These are phyloP conservation scores for Fomes fomentarius DNA, from an alignment of 1,284 basidiomycete species.

Conservation along the genomic window DNA sequence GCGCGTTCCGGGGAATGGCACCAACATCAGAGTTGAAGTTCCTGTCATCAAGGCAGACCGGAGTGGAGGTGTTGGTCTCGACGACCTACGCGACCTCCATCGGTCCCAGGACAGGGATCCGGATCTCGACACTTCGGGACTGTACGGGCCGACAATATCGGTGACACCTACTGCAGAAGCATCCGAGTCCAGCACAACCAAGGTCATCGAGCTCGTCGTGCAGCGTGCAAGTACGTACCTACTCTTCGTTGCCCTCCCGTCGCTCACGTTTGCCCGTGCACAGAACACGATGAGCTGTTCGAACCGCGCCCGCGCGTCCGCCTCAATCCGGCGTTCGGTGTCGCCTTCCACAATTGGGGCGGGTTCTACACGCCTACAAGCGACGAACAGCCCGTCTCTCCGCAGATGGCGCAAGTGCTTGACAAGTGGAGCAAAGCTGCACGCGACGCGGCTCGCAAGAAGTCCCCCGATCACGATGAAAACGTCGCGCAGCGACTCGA, in stretches of 20 bases:
- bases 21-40: conserved; percentile 26
- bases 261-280: background rate
- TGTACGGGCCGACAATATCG: conserved; percentile 10
- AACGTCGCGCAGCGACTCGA: background rate
- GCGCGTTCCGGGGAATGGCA: conserved; percentile 33
- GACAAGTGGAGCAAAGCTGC: conserved; percentile 6
- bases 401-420: conserved; percentile 7
- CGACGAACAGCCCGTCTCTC: background rate
- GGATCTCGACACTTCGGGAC: background rate
- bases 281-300: background rate
- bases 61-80: conserved; percentile 40
- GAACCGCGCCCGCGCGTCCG: background rate
- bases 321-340: background rate
- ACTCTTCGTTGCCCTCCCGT: background rate
- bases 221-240: conserved; percentile 26
- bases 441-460: background rate
- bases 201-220: conserved; percentile 25
- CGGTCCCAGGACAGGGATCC: conserved; percentile 15
- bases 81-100: conserved; percentile 33
- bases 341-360: conserved; percentile 25
- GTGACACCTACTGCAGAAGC: background rate
- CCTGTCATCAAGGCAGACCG: conserved; percentile 20
- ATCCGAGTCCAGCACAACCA: background rate
- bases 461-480: background rate
- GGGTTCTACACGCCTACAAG: conserved; percentile 23